These are phyloP conservation scores for Punica granatum DNA, from an alignment of 345 rosid genomes.

Conservation along the genomic window DNA sequence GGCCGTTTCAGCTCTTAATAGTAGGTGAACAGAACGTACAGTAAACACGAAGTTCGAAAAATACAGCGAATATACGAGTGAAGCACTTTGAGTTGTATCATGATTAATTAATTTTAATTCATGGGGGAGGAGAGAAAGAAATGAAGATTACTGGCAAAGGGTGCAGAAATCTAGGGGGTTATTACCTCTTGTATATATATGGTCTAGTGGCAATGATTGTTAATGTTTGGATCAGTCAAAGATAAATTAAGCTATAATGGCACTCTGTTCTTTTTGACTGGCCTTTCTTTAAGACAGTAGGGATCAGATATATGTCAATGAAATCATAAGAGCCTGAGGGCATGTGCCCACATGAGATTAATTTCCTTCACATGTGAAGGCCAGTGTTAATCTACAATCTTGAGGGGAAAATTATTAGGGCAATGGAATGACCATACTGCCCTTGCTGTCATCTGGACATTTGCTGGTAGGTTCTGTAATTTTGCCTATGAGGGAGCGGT, in stretches of 20 bases:
- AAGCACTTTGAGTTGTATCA: too few relatives aligned
- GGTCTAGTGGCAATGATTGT: neutral
- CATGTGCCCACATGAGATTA: conserved; percentile 46
- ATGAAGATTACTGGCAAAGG: neutral
- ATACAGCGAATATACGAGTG: too few relatives aligned
- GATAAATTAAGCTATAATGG: neutral
- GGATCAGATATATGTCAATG: neutral
- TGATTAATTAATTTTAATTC: too few relatives aligned
- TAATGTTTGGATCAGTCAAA: conserved; percentile 20
- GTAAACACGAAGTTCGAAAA: too few relatives aligned
- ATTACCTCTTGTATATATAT: neutral
- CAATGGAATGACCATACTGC: neutral
- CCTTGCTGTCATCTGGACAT: neutral
- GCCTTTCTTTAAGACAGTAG: neutral
- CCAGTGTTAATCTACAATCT: conserved; percentile 9
- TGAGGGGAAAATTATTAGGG: neutral
- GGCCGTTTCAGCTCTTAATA: too few relatives aligned
- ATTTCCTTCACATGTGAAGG: conserved; percentile 16
- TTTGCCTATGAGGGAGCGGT: neutral
- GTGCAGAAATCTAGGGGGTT: neutral
- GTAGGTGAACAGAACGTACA: too few relatives aligned
- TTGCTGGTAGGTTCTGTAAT: too few relatives aligned
- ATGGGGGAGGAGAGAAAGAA: neutral
- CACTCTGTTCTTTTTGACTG: conserved; percentile 13
- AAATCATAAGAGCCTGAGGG: conserved; percentile 17